phyloP scores from a whole-genome alignment of 345 rosid genomes.

The Cochlearia excelsa region DNA sequence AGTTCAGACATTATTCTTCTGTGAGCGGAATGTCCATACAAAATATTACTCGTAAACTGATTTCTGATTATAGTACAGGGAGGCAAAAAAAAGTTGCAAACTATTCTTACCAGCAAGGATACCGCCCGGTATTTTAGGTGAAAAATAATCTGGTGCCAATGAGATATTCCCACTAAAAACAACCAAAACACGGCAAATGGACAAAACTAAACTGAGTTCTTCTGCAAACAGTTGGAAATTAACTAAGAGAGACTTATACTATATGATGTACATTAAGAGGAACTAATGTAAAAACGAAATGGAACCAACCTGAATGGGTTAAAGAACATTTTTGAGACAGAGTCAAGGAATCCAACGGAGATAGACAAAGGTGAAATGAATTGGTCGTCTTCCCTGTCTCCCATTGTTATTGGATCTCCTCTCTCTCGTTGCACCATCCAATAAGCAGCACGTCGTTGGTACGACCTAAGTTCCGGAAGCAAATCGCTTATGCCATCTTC shows the following conservation, averaged over 20 bases:
- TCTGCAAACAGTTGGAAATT: constrained; percentile 16
- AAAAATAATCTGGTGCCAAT: constrained; percentile 46
- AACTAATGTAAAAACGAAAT: constrained; percentile 2
- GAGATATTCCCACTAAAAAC: constrained; percentile 80
- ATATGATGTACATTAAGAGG: constrained; percentile 4
- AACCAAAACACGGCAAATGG: constrained; percentile 27
- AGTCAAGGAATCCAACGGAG: constrained; percentile 63
- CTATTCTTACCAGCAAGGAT: constrained; percentile 82
- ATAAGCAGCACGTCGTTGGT: constrained; percentile 88
- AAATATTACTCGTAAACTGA: neutral
- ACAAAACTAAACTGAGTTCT: constrained; percentile 26
- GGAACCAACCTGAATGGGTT: constrained; percentile 85
- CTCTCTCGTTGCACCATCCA: constrained; percentile 96
- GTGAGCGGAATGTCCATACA: constrained; percentile 1
- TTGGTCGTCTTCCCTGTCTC: constrained; percentile 40
- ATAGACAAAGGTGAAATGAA: constrained; percentile 66
- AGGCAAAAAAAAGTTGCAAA: constrained; percentile 20
- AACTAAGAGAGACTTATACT: constrained; percentile 14
- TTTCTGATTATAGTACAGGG: constrained; percentile 8
- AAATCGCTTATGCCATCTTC: constrained; percentile 61
- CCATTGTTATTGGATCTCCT: constrained; percentile 45
- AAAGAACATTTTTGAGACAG: constrained; percentile 66
- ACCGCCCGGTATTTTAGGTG: constrained; percentile 73
- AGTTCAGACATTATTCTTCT: neutral
- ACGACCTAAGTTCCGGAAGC: constrained; percentile 81